Base-by-base conservation (phyloP, 441 rosid species). In the California macrophylla region DNA sequence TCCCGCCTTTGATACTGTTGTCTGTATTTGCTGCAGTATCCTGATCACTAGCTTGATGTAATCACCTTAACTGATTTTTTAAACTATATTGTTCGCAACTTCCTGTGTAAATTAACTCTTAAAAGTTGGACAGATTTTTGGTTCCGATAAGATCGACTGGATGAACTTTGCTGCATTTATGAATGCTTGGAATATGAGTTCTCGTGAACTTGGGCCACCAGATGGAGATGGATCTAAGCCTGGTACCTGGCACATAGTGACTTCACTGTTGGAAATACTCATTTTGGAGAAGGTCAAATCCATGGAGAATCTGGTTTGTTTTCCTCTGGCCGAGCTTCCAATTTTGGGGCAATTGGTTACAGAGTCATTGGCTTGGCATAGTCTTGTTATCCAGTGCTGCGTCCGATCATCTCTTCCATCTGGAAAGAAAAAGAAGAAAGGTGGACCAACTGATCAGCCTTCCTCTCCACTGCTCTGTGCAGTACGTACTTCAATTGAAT, bases 401-500 rank as follows among this genome's bases (percentile, higher is more conserved):
- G 82, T 87, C 24, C 91, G 98, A 25, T 77, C 85, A n/a, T 82
- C 82, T 65, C 75, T 84, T 77, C 98, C 98, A 60, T 82, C 92
- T 54, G 97, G 98, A 75, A 92, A 89, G 84, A 95, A 92, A 80
- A 95, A 92, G 86, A 95, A 92, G 88, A 92, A 88, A 81, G 77
- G 82, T 58, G 89, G 84, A 68, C 70, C 81, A 12, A 10, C 78
- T 3, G 97, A 87, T 47, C 90, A 79, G 40, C 69, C 85, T 2
- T 34, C 81, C 67, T 74, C 88, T 23, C 81, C 77, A 1, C 63
- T 85, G 56, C 77, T 78, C 18, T 73, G 66, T 73, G 77, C 79
- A 26, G 71, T 85, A 60, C 83, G 85, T 68, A 83, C 82, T 73
- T 87, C 97, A 60, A 73, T 83, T 60, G 77, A 80, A 54, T 81